Conservation (phyloP, 2,329 filamentous ascomycete genomes). For the Colletotrichum destructivum region DNA sequence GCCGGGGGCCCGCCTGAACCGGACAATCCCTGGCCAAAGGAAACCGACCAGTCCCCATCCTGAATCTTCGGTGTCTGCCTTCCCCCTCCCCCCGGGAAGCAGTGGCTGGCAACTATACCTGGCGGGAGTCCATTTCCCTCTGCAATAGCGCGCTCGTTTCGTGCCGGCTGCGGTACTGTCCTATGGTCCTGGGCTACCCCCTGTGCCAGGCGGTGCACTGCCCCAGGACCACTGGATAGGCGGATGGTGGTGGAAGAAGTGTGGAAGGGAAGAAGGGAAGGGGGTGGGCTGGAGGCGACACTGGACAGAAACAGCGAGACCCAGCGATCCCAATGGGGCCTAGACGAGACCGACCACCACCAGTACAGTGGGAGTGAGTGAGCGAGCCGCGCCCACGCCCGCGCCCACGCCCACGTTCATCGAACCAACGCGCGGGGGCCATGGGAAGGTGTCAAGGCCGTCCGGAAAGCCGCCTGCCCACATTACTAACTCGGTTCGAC, state of each 20-base stretch:
- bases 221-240: constrained; percentile 24
- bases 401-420: constrained; percentile 12
- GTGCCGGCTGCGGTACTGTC: constrained; percentile 18
- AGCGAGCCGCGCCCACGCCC: constrained; percentile 13
- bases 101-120: neutral
- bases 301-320: constrained; percentile 17
- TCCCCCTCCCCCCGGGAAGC: neutral
- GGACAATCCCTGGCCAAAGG: constrained; percentile 34
- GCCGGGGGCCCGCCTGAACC: constrained; percentile 27
- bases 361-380: neutral
- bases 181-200: constrained; percentile 27
- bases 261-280: neutral
- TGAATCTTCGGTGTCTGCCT: constrained; percentile 1
- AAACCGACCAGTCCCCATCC: constrained; percentile 1
- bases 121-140: neutral
- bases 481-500: constrained; percentile 41
- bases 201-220: constrained; percentile 38
- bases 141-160: constrained; percentile 9
- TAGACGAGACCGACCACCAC: constrained; percentile 2
- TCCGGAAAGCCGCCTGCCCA: constrained; percentile 38
- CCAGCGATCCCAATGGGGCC: constrained; percentile 12
- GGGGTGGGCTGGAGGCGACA: neutral
- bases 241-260: neutral
- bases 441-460: constrained; percentile 25
- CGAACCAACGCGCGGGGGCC: constrained; percentile 31